Evolutionary conservation across 2,329 filamentous ascomycete species (phyloP).

Genomic region (Sclerotinia nivalis): DNA sequence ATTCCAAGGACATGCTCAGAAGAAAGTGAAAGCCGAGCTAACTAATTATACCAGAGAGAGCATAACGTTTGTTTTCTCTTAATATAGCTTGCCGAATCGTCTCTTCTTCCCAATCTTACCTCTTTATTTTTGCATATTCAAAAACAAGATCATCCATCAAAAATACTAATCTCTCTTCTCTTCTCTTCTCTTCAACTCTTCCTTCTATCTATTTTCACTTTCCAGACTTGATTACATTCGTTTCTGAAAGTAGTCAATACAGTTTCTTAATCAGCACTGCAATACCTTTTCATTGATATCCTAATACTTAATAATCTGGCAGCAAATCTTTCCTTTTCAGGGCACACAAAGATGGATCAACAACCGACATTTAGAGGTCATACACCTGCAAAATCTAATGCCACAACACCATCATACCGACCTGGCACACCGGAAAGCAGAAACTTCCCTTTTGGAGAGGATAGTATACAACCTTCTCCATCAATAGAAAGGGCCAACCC

Average conservation of each 20-base stretch:
- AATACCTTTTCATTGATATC: neutral
- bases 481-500: conserved; percentile 30
- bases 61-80: neutral
- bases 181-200: neutral
- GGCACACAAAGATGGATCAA: conserved; percentile 1
- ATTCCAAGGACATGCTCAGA: neutral
- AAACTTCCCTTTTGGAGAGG: conserved; percentile 37
- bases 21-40: neutral
- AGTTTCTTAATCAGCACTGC: neutral
- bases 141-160: neutral
- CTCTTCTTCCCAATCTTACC: neutral
- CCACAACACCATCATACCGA: conserved; percentile 41
- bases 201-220: neutral
- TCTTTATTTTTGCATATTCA: neutral
- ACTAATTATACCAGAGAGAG: neutral
- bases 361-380: conserved; percentile 27
- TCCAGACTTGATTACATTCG: neutral
- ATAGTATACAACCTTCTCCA: conserved; percentile 36
- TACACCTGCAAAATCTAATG: conserved; percentile 34
- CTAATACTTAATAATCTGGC: neutral
- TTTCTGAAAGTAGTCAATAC: neutral
- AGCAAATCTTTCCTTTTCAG: too few species aligned
- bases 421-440: conserved; percentile 44
- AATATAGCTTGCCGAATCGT: neutral
- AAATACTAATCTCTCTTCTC: neutral